Base-by-base conservation (phyloP, 208 protist species). In the Leishmania aethiopica region DNA sequence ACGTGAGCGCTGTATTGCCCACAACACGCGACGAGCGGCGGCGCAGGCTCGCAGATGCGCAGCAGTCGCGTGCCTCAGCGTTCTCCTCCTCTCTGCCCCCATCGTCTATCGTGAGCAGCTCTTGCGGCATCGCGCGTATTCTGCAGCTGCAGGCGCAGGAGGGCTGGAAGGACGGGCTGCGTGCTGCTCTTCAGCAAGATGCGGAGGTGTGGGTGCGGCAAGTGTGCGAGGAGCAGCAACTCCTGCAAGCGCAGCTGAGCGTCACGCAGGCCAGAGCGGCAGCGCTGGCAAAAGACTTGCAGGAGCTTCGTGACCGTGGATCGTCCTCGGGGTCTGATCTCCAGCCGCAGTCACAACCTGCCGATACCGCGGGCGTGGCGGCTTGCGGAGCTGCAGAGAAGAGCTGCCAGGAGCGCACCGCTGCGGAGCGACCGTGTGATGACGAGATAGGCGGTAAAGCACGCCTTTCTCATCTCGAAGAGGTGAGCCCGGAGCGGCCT, bases 151-250 rank as follows among this genome's bases (percentile, higher is more conserved):
- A 84, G 59, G 57, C 64, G 22, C 81, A 77, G 55, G 76, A 80
- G 40, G 75, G 57, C 59, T 75, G 75, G 76, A 40, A 5, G 53
- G 69, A 80, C 40, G 76, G n/a, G 59, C 49, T 80, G 66, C 64
- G 59, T 10, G 53, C 25, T 73, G 81, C 57, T 13, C 57, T 84
- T 32, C 37, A 80, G 69, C 81, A 84, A 35, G 76, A 84, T 37
- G 75, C 45, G 42, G 81, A 73, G 47, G 81, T 74, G 42, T 84
- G 81, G 81, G 81, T 80, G 67, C 81, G 53, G n/a, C 75, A 80
- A 25, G 67, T 80, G 35, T 55, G 57, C n/a, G 76, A 75, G 66
- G 81, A 84, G 70, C 81, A 84, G 76, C 47, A 37, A 37, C 81
- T 84, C 13, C 67, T 84, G 67, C 75, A 73, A 47, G 75, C 81